Base-by-base conservation (phyloP, 495 filamentous ascomycete species). In the Penicillium fimorum region DNA sequence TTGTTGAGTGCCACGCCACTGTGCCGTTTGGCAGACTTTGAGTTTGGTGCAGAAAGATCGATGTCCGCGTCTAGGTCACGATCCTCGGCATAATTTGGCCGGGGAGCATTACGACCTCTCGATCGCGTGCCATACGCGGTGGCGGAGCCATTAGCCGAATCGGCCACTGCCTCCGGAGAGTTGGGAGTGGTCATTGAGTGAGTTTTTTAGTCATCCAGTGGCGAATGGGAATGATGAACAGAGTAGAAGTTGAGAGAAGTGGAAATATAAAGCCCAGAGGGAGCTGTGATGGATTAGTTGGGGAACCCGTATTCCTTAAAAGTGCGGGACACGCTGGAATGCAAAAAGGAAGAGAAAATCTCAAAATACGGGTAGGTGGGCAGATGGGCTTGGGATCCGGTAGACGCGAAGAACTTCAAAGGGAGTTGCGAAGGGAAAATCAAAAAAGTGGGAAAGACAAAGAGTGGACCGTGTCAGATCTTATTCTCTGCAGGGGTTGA, bases 71-170 rank as follows among this genome's bases (percentile, higher is more conserved):
- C 95, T 60, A 91, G 75, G 64, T 97, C 94, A 66, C 87, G 88
- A 73, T 98, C 95, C 74, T 98, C 94, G 30, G 94, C 95, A 72
- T 98, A 98, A 70, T 98, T 98, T 46, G 87, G 84, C 58, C 94
- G 88, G 60, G 89, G 80, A 53, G 88, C 90, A 40, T 86, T 88
- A 57, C 92, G 85, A 67, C 95, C 96, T 69, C 94, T 87, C 55
- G 94, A 98, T 61, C 94, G 89, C 60, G 95, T 99, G 57, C 94
- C 94, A 70, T 99, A 97, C 20, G 91, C 89, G 46, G 88, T 76
- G 56, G 70, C 73, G 58, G 76, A 73, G 53, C 69, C 67, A 64
- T 68, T 69, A 53, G 75, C 69, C 58, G 71, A 61, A 60, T 72
- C 76, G 57, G 64, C 70, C 57, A 71, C 68, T 53, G 68, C 66